Percentiles rank a stretch among this genome's conserved stretches.
Conservation (phyloP, 192 early-diverging fungal genomes). For the Umbelopsis vinacea region DNA sequence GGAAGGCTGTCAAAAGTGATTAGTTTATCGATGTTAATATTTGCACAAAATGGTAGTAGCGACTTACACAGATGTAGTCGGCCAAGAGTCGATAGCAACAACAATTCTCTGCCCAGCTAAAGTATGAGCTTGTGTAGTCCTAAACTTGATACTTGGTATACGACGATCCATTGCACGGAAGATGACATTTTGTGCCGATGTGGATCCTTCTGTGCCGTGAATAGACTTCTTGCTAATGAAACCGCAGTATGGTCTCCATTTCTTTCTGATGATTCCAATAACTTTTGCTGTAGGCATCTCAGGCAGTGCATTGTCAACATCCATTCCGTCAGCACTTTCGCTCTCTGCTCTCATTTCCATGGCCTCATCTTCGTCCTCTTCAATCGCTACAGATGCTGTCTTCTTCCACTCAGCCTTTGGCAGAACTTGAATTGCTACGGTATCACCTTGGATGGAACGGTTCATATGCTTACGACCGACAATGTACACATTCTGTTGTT, state of each 20-base stretch:
- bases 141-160: conserved; percentile 92
- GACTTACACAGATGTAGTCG: conserved; percentile 67
- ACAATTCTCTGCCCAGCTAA: conserved; percentile 87
- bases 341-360: conserved; percentile 44
- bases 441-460: conserved; percentile 91
- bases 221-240: conserved; percentile 79
- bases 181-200: conserved; percentile 72
- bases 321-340: conserved; percentile 58
- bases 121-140: conserved; percentile 83
- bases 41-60: no score
- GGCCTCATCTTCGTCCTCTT: conserved; percentile 75
- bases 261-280: conserved; percentile 92
- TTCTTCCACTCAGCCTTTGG: conserved; percentile 87
- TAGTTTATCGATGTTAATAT: no score
- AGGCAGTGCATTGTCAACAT: conserved; percentile 58
- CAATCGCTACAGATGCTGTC: conserved; percentile 68
- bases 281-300: conserved; percentile 82
- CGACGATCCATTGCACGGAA: conserved; percentile 91
- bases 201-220: conserved; percentile 58
- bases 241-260: conserved; percentile 95
- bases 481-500: conserved; percentile 76
- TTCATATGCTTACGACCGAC: conserved; percentile 86
- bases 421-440: conserved; percentile 85
- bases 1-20: conserved; percentile 57
- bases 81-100: conserved; percentile 94